Evolutionary conservation across 2,329 filamentous ascomycete species (phyloP).

Genomic region (Fusarium ambrosium): DNA sequence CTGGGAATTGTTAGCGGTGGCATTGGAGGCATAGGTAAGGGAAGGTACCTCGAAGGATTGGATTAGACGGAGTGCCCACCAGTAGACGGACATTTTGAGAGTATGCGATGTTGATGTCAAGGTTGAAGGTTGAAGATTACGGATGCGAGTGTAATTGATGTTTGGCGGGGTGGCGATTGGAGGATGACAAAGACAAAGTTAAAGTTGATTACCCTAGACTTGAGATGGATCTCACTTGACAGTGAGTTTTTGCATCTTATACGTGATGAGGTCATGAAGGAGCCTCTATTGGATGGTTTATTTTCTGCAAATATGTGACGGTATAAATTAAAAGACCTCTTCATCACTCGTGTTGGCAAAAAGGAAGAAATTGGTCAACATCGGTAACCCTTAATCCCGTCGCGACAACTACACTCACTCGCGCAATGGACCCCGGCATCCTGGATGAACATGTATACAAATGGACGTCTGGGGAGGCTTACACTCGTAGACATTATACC

Average conservation of each 20-base stretch:
- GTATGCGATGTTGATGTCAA: neutral
- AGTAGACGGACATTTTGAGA: slow-evolving; percentile 50
- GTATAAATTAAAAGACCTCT: neutral
- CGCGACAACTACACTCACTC: neutral
- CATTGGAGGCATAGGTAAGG: fast-evolving
- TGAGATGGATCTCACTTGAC: neutral
- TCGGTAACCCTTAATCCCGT: neutral
- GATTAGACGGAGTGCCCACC: slow-evolving; percentile 52
- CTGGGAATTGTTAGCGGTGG: slow-evolving; percentile 42
- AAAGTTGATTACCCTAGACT: slow-evolving; percentile 24
- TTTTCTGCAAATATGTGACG: no score
- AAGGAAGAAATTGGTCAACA: neutral
- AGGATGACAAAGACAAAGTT: slow-evolving; percentile 24
- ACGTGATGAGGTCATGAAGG: no score
- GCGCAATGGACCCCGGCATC: neutral
- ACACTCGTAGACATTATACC: no score
- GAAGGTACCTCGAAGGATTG: slow-evolving; percentile 51
- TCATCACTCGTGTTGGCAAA: neutral
- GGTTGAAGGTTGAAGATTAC: neutral
- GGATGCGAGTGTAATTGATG: slow-evolving; percentile 21
- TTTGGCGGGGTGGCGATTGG: slow-evolving; percentile 26
- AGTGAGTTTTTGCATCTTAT: neutral
- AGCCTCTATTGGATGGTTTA: no score
- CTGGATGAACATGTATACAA: no score
- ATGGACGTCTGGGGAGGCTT: no score